Conservation (phyloP, 768 basidiomycete species). For the Russula lepida region DNA sequence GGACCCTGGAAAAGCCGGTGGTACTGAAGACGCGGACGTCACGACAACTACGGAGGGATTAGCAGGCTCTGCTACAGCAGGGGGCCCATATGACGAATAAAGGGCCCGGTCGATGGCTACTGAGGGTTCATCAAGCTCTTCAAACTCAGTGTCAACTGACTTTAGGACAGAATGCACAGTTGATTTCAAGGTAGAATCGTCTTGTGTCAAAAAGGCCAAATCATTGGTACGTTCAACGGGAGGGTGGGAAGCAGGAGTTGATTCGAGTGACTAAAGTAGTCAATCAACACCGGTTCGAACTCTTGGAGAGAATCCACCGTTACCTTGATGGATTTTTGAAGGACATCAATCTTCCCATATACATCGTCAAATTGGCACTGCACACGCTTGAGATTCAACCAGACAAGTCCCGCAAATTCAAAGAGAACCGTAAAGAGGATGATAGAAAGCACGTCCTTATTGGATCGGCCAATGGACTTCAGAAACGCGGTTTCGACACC, state of each 20-base stretch:
- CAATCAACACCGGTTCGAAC: neutral
- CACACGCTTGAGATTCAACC: slow-evolving; percentile 1
- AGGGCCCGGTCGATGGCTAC: neutral
- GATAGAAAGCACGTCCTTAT: neutral
- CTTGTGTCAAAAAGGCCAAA: neutral
- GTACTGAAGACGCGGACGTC: too few species aligned
- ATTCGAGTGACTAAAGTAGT: neutral
- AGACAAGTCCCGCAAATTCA: neutral
- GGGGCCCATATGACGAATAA: neutral
- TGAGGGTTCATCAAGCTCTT: neutral
- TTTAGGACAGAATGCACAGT: too few species aligned
- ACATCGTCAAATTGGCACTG: neutral
- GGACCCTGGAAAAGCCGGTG: neutral
- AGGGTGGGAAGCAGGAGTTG: neutral
- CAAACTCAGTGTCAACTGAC: neutral
- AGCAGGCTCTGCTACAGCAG: neutral
- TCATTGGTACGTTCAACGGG: neutral
- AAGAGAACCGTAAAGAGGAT: slow-evolving; percentile 1
- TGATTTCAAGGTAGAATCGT: neutral
- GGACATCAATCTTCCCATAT: neutral
- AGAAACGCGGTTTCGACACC: neutral
- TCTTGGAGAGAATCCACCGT: neutral
- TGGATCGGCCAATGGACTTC: neutral
- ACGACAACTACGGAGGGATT: neutral
- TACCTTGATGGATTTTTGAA: slow-evolving; percentile 7